Conservation (phyloP, 148 eudicot species). For the Dianthus caryophyllus region DNA sequence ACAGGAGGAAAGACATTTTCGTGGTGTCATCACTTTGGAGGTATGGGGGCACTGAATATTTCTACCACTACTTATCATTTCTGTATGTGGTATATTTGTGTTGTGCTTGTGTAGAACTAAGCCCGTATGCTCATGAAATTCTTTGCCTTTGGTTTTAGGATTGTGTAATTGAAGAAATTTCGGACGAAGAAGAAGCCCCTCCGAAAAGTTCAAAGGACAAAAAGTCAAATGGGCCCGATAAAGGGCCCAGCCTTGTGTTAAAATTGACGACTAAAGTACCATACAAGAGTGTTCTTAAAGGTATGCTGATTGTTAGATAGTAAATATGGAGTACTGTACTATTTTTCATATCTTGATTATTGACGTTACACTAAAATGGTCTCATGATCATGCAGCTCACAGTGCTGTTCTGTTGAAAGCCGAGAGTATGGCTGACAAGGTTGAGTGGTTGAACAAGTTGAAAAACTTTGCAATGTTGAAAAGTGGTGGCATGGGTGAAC, state of each 20-base stretch:
- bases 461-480: constrained; percentile 55
- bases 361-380: constrained; percentile 12
- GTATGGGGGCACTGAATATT: constrained; percentile 32
- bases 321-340: too few species aligned
- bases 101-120: not conserved
- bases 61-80: not conserved
- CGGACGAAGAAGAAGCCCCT: constrained; percentile 83
- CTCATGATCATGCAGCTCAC: constrained; percentile 61
- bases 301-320: constrained; percentile 25
- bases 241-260: constrained; percentile 61
- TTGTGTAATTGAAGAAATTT: constrained; percentile 78
- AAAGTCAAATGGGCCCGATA: constrained; percentile 85
- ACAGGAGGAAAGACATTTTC: constrained; percentile 95
- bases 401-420: constrained; percentile 91
- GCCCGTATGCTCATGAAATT: not conserved
- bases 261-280: constrained; percentile 85
- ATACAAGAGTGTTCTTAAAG: constrained; percentile 95
- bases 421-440: constrained; percentile 77
- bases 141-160: constrained; percentile 44
- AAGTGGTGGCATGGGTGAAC: constrained; percentile 63
- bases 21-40: constrained; percentile 93
- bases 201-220: constrained; percentile 87
- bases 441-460: constrained; percentile 85
- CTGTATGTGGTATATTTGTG: not conserved
- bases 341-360: not conserved